Evolutionary conservation across 108 stramenopile genomes (phyloP), one percentile per base, ranked within the genome.

Genomic region (Chaetoceros muelleri): DNA sequence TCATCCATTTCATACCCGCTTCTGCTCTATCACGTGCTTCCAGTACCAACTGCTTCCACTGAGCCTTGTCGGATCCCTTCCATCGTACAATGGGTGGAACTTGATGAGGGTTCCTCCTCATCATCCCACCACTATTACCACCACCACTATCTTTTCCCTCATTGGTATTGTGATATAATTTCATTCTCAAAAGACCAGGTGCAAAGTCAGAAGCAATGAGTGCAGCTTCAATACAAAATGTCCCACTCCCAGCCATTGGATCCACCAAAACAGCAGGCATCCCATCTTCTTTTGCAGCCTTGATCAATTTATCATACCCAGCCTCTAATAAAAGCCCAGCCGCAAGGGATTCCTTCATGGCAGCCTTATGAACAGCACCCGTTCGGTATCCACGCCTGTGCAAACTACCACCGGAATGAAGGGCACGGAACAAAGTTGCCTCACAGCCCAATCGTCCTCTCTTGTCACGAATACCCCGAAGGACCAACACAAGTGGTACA

Each of bases 321-420:
- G 89, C 71, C 30, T 80, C 64, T 8, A 80, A 28, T 5, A 90
- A 57, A 2, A 90, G 60, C 44, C 89, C 89, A 0, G 89, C 85
- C 0, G 89, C 89, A 19, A 90, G 47, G 17, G 74, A 69, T 64
- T 90, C 89, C 57, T 90, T 90, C 85, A 90, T 82, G 28, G 89
- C 85, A 27, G 85, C 82, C 45, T 73, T 73, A 55, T 87, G 82
- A 44, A 87, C 76, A 10, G 70, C 66, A 29, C 53, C 60, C 47
- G 31, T 28, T 26, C 85, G 71, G 52, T 86, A 86, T 0, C 85
- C 85, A 10, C 85, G 63, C 48, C 74, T 62, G 62, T 86, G 85
- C 30, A 82, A 60, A 62, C 72, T 74, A 2, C 81, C 81, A 1
- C 79, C 74, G 2, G 81, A 79, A 52, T 83, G 76, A 21, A 86